Evolutionary conservation across 495 filamentous ascomycete species (phyloP).

Genomic region (Penicillium malachiteum): DNA sequence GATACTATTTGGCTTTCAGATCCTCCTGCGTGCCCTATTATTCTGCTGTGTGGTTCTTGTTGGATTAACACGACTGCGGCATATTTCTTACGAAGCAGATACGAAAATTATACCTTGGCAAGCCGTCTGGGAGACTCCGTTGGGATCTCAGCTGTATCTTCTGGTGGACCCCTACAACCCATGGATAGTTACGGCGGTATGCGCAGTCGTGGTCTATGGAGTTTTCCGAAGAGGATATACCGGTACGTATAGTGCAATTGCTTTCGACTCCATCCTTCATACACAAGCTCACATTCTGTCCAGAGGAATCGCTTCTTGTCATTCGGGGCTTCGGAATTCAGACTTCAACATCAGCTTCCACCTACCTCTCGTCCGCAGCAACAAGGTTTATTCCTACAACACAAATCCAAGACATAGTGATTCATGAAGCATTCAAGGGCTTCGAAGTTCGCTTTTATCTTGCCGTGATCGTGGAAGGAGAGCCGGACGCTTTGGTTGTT

Average conservation of each 20-base stretch:
- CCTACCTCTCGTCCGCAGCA: conserved; percentile 60
- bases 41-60: conserved; percentile 42
- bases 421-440: conserved; percentile 93
- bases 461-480: conserved; percentile 85
- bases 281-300: conserved; percentile 25
- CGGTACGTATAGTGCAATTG: conserved; percentile 29
- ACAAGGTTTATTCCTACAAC: conserved; percentile 93
- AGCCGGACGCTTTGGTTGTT: conserved; percentile 84
- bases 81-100: conserved; percentile 24
- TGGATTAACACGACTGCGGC: conserved; percentile 38
- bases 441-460: conserved; percentile 91
- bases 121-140: conserved; percentile 33
- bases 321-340: conserved; percentile 90
- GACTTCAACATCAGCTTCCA: conserved; percentile 66
- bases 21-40: conserved; percentile 48
- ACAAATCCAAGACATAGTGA: conserved; percentile 85
- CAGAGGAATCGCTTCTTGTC: conserved; percentile 83
- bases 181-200: conserved; percentile 25
- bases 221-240: conserved; percentile 52
- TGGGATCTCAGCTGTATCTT: conserved; percentile 29
- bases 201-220: conserved; percentile 39
- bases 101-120: conserved; percentile 27
- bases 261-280: not conserved
- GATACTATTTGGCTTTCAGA: conserved; percentile 48
- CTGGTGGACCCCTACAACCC: conserved; percentile 40